Evolutionary conservation across 2,329 filamentous ascomycete species (phyloP).

Genomic region (Penicillium italicum): DNA sequence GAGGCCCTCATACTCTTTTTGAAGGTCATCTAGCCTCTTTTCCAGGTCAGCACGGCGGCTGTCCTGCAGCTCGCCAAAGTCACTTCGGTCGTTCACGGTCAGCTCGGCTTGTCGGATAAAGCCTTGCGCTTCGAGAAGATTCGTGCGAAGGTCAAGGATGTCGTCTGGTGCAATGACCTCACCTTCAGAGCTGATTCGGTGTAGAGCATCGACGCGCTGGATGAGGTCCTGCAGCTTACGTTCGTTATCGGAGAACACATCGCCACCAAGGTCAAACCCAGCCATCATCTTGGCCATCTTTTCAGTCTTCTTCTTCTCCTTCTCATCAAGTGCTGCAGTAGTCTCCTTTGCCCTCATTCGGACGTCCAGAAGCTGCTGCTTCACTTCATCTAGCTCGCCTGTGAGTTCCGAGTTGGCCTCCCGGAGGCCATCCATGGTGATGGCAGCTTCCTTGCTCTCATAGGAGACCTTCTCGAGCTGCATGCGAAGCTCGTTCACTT

Average conservation of each 20-base stretch:
- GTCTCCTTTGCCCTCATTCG: slow-evolving; percentile 97
- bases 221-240: slow-evolving; percentile 78
- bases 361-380: slow-evolving; percentile 91
- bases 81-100: slow-evolving; percentile 69
- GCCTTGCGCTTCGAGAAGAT: slow-evolving; percentile 82
- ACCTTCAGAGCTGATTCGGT: slow-evolving; percentile 71
- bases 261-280: slow-evolving; percentile 87
- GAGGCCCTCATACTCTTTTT: slow-evolving; percentile 79
- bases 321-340: slow-evolving; percentile 84
- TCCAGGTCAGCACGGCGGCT: slow-evolving; percentile 69
- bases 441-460: slow-evolving; percentile 92
- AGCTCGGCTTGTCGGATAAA: slow-evolving; percentile 91
- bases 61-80: slow-evolving; percentile 62
- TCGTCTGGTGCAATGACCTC: slow-evolving; percentile 79
- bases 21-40: slow-evolving; percentile 66
- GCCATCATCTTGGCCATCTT: slow-evolving; percentile 99
- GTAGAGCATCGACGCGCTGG: slow-evolving; percentile 72
- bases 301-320: slow-evolving; percentile 97
- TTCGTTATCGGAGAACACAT: slow-evolving; percentile 93
- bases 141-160: slow-evolving; percentile 70
- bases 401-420: slow-evolving; percentile 94
- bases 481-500: slow-evolving; percentile 93
- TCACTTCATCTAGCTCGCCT: slow-evolving; percentile 85
- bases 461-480: slow-evolving; percentile 93
- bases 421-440: slow-evolving; percentile 96